Percentiles rank a stretch among this genome's conserved stretches.
These are phyloP conservation scores for Tetrahymena borealis DNA, from an alignment of 73 alveolate species.

Conservation along the genomic window DNA sequence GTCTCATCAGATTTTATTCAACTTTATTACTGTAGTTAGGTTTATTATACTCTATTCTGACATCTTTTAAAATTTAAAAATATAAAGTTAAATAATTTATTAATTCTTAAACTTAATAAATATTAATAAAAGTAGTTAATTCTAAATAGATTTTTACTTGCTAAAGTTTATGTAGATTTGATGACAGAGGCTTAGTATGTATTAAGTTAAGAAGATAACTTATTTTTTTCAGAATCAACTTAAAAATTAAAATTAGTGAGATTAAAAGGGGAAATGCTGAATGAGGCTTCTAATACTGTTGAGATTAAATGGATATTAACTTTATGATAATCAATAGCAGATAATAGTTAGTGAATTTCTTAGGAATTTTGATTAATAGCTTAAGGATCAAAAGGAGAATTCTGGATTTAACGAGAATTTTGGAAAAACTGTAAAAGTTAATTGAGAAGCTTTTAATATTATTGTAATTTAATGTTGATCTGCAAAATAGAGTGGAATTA, in stretches of 20 bases:
- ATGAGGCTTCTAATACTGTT: not conserved
- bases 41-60: not conserved
- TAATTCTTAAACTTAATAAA: too few species aligned
- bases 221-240: not conserved
- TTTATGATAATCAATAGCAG: not conserved
- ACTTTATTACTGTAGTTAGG: not conserved
- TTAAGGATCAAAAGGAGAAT: not conserved
- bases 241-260: not conserved
- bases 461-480: not conserved
- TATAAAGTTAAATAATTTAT: too few species aligned
- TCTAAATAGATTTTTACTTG: not conserved
- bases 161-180: not conserved
- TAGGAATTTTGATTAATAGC: not conserved
- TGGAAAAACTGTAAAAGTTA: not conserved
- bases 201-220: not conserved
- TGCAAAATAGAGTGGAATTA: not conserved
- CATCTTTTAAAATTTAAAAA: not conserved
- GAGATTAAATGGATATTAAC: not conserved
- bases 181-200: not conserved
- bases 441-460: not conserved
- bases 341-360: not conserved
- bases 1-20: not conserved
- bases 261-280: not conserved
- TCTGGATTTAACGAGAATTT: not conserved
- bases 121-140: too few species aligned